Conservation (phyloP, 2,329 filamentous ascomycete genomes). For the Colletotrichum sp. region DNA sequence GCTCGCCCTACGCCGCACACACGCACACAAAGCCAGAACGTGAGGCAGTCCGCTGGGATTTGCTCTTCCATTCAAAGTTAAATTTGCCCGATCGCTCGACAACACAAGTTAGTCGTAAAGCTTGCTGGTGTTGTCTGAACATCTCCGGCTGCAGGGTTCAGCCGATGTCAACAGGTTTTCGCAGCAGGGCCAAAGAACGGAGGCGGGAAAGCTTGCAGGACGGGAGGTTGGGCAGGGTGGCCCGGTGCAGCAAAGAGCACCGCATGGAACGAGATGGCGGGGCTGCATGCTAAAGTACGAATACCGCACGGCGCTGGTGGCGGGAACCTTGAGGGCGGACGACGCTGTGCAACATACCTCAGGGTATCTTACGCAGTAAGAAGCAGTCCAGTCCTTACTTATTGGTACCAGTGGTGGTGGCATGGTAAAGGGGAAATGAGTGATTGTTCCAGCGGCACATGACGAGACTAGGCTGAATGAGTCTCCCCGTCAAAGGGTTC, state of each 20-base stretch:
- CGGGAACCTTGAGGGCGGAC: constrained; percentile 4
- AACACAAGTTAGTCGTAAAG: background rate
- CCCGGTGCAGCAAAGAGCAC: background rate
- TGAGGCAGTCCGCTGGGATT: background rate
- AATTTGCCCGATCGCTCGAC: background rate
- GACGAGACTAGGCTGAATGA: constrained; percentile 2
- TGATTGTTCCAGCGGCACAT: background rate
- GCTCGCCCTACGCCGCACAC: background rate
- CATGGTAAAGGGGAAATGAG: constrained; percentile 2
- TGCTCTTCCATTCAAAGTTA: background rate
- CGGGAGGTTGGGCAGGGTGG: constrained; percentile 5
- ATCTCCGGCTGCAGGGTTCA: background rate
- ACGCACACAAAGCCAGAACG: background rate
- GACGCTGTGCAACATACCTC: background rate
- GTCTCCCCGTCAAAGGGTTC: background rate
- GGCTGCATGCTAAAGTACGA: background rate
- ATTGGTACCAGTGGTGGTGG: background rate
- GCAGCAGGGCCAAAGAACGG: background rate
- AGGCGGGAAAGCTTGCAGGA: background rate
- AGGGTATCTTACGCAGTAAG: background rate
- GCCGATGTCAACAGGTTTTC: background rate
- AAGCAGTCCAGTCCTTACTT: background rate
- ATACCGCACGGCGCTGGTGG: background rate
- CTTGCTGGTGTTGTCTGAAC: background rate
- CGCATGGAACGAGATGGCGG: background rate